Conservation (phyloP, 2,329 filamentous ascomycete genomes). For the Rutstroemia sp. region DNA sequence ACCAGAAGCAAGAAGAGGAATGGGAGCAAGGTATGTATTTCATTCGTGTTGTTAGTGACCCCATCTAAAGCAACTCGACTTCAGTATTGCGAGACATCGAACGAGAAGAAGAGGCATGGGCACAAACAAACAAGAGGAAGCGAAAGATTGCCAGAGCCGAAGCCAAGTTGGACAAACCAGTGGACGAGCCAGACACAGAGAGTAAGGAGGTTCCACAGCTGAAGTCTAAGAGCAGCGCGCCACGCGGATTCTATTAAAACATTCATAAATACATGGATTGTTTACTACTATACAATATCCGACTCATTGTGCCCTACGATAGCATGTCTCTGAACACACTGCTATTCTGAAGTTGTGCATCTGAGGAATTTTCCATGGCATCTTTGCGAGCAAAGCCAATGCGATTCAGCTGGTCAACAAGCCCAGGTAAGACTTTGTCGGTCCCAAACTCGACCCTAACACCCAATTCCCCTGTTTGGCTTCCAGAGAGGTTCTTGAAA, state of each 20-base stretch:
- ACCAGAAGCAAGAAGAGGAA: constrained; percentile 65
- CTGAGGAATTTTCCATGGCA: constrained; percentile 23
- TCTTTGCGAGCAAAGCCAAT: constrained; percentile 22
- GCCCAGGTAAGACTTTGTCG: constrained; percentile 47
- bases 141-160: constrained; percentile 14
- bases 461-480: constrained; percentile 43
- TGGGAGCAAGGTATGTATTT: constrained; percentile 72
- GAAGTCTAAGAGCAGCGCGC: constrained; percentile 20
- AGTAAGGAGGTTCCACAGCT: constrained; percentile 8
- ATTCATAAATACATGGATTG: constrained; percentile 1
- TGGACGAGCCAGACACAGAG: not conserved
- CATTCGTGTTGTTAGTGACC: not conserved
- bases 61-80: not conserved
- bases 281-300: constrained; percentile 17
- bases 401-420: constrained; percentile 43
- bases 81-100: constrained; percentile 61
- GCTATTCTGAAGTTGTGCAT: constrained; percentile 23
- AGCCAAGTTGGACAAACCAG: not conserved
- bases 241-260: constrained; percentile 27
- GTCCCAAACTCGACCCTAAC: constrained; percentile 52
- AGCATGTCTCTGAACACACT: constrained; percentile 52
- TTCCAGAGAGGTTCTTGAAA: constrained; percentile 48
- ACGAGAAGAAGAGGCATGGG: constrained; percentile 47
- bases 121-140: constrained; percentile 22
- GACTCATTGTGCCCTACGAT: constrained; percentile 30